Conservation (phyloP, 2,329 filamentous ascomycete genomes). For the Chaetomiaceae sp. region DNA sequence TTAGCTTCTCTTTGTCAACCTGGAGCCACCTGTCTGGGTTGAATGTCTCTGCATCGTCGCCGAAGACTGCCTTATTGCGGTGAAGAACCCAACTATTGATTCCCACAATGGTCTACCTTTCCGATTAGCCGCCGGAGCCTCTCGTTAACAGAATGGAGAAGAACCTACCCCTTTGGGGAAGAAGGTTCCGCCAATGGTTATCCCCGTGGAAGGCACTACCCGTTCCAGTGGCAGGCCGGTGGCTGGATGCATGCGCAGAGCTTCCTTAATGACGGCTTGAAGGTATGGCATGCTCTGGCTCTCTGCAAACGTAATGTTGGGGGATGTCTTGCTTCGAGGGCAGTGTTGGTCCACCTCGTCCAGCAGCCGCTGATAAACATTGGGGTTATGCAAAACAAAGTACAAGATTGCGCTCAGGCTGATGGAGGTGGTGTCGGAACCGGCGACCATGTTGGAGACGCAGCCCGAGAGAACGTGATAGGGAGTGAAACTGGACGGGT, state of each 20-base stretch:
- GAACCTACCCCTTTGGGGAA: neutral
- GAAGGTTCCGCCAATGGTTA: neutral
- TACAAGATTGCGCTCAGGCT: neutral
- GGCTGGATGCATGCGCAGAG: slow-evolving; percentile 1
- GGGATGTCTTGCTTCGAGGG: neutral
- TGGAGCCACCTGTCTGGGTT: neutral
- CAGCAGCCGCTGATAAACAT: neutral
- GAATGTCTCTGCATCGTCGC: neutral
- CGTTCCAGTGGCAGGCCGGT: neutral
- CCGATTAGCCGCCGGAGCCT: neutral
- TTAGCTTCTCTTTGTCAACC: neutral
- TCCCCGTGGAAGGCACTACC: neutral
- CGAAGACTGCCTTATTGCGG: neutral
- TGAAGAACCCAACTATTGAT: slow-evolving; percentile 4
- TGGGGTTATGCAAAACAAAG: neutral
- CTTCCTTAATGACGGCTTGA: slow-evolving; percentile 2
- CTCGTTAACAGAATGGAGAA: neutral
- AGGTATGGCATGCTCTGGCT: neutral
- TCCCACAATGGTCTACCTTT: neutral
- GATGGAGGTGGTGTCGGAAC: slow-evolving; percentile 2
- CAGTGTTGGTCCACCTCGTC: neutral
- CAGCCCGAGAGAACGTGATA: neutral
- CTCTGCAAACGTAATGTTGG: neutral
- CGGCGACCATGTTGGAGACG: slow-evolving; percentile 1
- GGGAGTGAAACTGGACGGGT: neutral